Evolutionary conservation across 2,329 filamentous ascomycete genomes (phyloP).

Genomic region (Aspergillus aculeatus): DNA sequence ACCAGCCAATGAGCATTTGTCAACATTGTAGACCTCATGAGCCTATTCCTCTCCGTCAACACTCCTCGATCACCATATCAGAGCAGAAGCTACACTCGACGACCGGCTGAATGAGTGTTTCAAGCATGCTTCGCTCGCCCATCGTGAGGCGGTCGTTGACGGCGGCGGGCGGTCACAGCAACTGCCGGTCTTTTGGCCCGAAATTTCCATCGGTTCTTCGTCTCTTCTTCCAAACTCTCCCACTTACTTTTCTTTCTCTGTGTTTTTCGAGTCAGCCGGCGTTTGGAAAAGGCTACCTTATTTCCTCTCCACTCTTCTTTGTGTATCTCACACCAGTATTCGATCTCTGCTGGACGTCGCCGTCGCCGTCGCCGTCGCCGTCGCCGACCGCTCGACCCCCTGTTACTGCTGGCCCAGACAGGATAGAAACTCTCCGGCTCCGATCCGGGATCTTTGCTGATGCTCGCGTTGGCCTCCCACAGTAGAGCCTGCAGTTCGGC

Average conservation of each 20-base stretch:
- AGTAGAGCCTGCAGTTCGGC: conserved; percentile 34
- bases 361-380: background rate
- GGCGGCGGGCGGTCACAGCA: background rate
- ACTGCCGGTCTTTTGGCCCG: background rate
- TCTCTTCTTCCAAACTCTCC: background rate
- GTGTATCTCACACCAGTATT: background rate
- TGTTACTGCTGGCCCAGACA: conserved; percentile 13
- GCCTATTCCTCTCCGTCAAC: background rate
- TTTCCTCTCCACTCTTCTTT: conserved; percentile 3
- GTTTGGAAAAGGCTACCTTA: background rate
- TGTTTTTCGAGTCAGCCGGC: background rate
- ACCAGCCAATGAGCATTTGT: no score
- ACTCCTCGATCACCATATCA: background rate
- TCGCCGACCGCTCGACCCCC: background rate
- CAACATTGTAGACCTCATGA: no score
- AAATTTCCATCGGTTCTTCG: background rate
- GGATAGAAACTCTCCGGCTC: conserved; percentile 16
- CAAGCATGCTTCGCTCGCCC: background rate
- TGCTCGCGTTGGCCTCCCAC: conserved; percentile 31
- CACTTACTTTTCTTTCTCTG: background rate
- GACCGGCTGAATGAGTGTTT: background rate
- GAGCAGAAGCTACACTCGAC: background rate
- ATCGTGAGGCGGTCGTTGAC: background rate
- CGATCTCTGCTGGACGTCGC: background rate
- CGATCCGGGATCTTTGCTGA: conserved; percentile 26